A percentile compares a stretch with the other conserved stretches of the same genome.
phyloP scores from a whole-genome alignment of 129 eudicot genomes.

The Logfia minima region DNA sequence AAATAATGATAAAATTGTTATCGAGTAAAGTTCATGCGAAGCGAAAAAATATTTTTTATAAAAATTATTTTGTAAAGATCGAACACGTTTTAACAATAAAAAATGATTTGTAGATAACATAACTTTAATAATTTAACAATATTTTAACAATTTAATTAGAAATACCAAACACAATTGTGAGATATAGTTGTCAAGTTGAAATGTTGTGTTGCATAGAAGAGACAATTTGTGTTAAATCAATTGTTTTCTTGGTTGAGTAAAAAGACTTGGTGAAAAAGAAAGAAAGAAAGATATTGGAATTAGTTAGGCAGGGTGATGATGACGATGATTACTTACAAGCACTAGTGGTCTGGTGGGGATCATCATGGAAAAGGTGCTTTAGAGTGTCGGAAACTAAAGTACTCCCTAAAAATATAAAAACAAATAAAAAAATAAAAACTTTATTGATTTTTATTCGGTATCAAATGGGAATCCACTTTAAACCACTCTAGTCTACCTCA shows the following conservation, averaged over 20 bases:
- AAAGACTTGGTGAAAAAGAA: neutral
- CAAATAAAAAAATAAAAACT: neutral
- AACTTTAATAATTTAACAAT: too few species aligned
- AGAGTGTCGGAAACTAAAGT: slow-evolving; percentile 26
- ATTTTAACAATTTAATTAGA: too few species aligned
- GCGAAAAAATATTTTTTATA: too few species aligned
- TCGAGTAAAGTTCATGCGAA: too few species aligned
- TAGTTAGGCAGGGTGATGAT: slow-evolving; percentile 41
- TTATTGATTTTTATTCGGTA: slow-evolving; percentile 19
- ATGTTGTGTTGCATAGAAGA: too few species aligned
- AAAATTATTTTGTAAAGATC: too few species aligned
- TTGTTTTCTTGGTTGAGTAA: neutral
- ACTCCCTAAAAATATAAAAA: too few species aligned
- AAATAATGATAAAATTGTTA: too few species aligned
- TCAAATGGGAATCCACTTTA: slow-evolving; percentile 14
- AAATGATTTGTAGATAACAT: too few species aligned
- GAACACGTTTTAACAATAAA: too few species aligned
- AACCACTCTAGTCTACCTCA: neutral
- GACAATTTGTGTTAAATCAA: neutral
- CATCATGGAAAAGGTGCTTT: slow-evolving; percentile 37
- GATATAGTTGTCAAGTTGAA: too few species aligned
- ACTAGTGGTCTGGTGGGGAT: slow-evolving; percentile 29
- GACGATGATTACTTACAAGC: slow-evolving; percentile 34
- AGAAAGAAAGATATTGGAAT: slow-evolving; percentile 28
- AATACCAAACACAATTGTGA: too few species aligned